Percentiles rank a stretch among this genome's conserved stretches.
Evolutionary conservation across 2,329 filamentous ascomycete species (phyloP).

Genomic region (Rachicladosporium sp.): DNA sequence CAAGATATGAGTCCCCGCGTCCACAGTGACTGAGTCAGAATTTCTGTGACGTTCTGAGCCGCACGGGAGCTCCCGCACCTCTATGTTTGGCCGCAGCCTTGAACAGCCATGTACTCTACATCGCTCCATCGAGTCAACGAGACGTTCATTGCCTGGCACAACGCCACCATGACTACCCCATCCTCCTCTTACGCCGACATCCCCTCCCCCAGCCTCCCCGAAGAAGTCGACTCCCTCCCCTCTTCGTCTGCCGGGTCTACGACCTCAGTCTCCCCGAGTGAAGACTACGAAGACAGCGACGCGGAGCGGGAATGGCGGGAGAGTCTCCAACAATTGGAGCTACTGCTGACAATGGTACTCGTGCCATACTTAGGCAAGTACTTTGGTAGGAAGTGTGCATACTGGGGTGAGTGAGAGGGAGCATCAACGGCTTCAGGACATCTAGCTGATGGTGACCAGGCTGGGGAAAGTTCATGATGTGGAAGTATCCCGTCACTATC

Average conservation of each 20-base stretch:
- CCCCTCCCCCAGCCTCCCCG: slow-evolving; percentile 14
- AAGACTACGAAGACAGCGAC: slow-evolving; percentile 53
- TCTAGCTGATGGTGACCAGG: slow-evolving; percentile 40
- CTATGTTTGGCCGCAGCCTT: too few species aligned
- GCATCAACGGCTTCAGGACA: not conserved
- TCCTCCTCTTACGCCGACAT: slow-evolving; percentile 42
- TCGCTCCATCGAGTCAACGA: too few species aligned
- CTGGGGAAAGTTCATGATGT: slow-evolving; percentile 89
- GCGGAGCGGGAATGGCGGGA: slow-evolving; percentile 93
- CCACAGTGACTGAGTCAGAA: too few species aligned
- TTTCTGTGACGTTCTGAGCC: too few species aligned
- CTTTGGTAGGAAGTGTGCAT: slow-evolving; percentile 85
- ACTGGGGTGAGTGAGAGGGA: slow-evolving; percentile 66
- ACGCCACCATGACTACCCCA: slow-evolving; percentile 28
- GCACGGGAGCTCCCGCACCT: too few species aligned
- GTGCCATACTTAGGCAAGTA: slow-evolving; percentile 93
- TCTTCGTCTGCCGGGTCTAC: slow-evolving; percentile 37
- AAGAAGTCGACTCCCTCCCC: slow-evolving; percentile 39
- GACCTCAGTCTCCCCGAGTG: slow-evolving; percentile 35
- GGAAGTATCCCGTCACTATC: slow-evolving; percentile 77
- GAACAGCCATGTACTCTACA: too few species aligned
- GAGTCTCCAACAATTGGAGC: slow-evolving; percentile 82
- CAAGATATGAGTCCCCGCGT: too few species aligned
- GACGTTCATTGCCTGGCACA: not conserved
- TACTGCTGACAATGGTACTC: slow-evolving; percentile 85